phyloP scores from a whole-genome alignment of 2,329 filamentous ascomycete species.

The Paracorniculantispora psalliotae region DNA sequence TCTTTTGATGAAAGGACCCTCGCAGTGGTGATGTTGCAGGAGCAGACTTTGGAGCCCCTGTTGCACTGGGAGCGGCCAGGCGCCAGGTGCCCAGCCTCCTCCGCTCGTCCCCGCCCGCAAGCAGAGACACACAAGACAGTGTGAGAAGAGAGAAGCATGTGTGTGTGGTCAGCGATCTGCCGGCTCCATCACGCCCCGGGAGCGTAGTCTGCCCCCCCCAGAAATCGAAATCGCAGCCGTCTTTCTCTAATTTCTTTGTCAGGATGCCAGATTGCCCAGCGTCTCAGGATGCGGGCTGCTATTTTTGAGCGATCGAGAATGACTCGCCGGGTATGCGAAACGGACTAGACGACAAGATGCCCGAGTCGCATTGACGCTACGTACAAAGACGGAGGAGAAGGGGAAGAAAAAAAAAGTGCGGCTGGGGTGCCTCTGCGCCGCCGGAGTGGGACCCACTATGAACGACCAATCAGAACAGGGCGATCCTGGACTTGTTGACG shows the following conservation, averaged over 20 bases:
- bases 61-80: slow-evolving; percentile 1
- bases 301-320: neutral
- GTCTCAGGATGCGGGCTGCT: slow-evolving; percentile 6
- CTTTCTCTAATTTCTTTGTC: neutral
- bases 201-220: too few relatives aligned
- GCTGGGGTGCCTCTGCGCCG: slow-evolving; percentile 7
- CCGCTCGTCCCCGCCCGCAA: slow-evolving; percentile 4
- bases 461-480: neutral
- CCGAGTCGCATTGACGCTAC: neutral
- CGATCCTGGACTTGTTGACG: neutral
- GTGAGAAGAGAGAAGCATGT: too few relatives aligned
- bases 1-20: neutral
- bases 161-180: slow-evolving; percentile 2
- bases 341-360: neutral
- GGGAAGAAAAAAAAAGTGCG: slow-evolving; percentile 3
- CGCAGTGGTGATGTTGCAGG: slow-evolving; percentile 7
- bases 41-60: neutral
- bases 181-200: slow-evolving; percentile 3
- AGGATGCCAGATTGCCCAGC: neutral
- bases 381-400: neutral
- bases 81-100: slow-evolving; percentile 2
- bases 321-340: neutral
- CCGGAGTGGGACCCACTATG: neutral
- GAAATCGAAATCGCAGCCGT: neutral
- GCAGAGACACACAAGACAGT: neutral